Percentiles rank a stretch among this genome's conserved stretches.
These are phyloP conservation scores for Bonia amplexicaulis DNA, from an alignment of 176 grass and related monocot genomes.

Conservation along the genomic window DNA sequence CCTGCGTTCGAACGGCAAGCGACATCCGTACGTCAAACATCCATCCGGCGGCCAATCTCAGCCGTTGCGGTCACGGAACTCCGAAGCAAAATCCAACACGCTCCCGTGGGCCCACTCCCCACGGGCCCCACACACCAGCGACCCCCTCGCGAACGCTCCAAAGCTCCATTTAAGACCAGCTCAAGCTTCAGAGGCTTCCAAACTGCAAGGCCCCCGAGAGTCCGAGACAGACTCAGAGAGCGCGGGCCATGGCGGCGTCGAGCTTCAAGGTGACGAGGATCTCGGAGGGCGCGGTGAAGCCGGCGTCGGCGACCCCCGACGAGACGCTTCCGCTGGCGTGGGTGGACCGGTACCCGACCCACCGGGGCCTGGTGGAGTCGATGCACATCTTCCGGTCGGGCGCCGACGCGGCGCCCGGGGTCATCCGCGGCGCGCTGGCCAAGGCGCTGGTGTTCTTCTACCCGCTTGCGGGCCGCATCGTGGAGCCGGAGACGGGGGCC, in stretches of 20 bases:
- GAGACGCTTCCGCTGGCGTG: constrained; percentile 72
- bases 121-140: constrained; percentile 2
- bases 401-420: constrained; percentile 37
- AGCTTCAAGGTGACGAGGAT: constrained; percentile 85
- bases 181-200: background rate
- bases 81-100: background rate
- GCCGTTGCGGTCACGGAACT: constrained; percentile 12
- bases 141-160: background rate
- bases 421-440: constrained; percentile 56
- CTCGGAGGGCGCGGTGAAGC: constrained; percentile 74
- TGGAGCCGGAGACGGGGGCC: constrained; percentile 34
- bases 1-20: background rate
- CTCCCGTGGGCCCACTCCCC: background rate
- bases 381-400: constrained; percentile 83
- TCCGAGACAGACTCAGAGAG: background rate
- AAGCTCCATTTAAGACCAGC: constrained; percentile 22
- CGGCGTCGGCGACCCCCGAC: constrained; percentile 49
- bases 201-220: background rate
- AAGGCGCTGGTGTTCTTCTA: constrained; percentile 81
- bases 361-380: constrained; percentile 92
- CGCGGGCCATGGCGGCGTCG: background rate
- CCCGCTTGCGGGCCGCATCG: constrained; percentile 87
- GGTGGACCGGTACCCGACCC: constrained; percentile 95
- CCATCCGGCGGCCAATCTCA: background rate
- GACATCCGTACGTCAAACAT: constrained; percentile 6